A percentile compares a stretch with the other conserved stretches of the same genome.
These are phyloP conservation scores for Aspergillus uvarum DNA, from an alignment of 2,329 filamentous ascomycete species.

Conservation along the genomic window DNA sequence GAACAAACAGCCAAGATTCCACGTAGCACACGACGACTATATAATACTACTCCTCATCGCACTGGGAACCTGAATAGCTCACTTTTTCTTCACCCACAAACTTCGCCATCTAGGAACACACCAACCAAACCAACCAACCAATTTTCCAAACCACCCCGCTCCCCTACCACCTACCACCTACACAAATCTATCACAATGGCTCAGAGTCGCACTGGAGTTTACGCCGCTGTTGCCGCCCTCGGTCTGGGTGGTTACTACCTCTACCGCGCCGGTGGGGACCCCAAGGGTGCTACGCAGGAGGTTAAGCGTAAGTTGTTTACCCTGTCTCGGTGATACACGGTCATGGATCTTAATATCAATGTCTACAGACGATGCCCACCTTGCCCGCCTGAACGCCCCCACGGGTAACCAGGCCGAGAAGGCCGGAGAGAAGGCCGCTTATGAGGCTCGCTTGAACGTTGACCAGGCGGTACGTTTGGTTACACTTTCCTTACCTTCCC, in stretches of 20 bases:
- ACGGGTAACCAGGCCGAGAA: slow-evolving; percentile 63
- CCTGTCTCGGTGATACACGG: background rate
- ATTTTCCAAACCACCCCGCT: background rate
- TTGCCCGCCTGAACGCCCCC: slow-evolving; percentile 66
- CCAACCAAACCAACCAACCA: background rate
- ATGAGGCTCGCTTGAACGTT: slow-evolving; percentile 63
- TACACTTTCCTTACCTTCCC: background rate
- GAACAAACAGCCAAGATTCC: background rate
- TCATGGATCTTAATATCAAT: too few relatives aligned
- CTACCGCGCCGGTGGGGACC: slow-evolving; percentile 78
- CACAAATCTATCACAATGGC: slow-evolving; percentile 29
- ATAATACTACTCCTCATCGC: background rate
- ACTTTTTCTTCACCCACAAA: background rate
- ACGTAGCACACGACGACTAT: background rate
- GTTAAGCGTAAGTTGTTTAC: slow-evolving; percentile 67
- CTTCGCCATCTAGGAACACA: background rate
- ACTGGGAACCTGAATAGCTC: background rate
- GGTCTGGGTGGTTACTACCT: slow-evolving; percentile 84
- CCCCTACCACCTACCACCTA: background rate
- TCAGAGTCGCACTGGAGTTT: slow-evolving; percentile 37
- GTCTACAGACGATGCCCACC: slow-evolving; percentile 70
- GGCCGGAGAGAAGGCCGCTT: slow-evolving; percentile 61
- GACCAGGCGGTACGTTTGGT: slow-evolving; percentile 64
- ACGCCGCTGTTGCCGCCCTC: slow-evolving; percentile 58
- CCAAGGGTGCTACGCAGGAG: slow-evolving; percentile 81